A percentile compares a stretch with the other conserved stretches of the same genome.
Conservation (phyloP, 345 rosid species). For the Litchi chinensis region DNA sequence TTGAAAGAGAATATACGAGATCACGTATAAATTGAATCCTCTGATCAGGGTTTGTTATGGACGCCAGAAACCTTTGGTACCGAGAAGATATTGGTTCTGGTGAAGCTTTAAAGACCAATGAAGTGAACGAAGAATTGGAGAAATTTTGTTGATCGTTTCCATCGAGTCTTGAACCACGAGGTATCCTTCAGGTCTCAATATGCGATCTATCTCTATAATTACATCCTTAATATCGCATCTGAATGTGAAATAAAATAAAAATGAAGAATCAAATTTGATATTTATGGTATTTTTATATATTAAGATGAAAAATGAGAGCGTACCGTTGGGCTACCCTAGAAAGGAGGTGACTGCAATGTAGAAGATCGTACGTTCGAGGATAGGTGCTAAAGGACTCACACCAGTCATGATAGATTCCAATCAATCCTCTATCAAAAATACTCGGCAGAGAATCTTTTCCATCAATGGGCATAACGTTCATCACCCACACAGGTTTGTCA, state of each 20-base stretch:
- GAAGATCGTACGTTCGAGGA: conserved; percentile 82
- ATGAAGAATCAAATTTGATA: neutral
- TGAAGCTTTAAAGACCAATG: conserved; percentile 65
- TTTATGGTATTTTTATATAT: neutral
- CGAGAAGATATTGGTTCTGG: conserved; percentile 68
- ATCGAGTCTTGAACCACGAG: conserved; percentile 69
- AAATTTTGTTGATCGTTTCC: conserved; percentile 57
- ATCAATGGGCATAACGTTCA: conserved; percentile 80
- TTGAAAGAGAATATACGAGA: neutral
- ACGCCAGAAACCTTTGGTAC: conserved; percentile 82
- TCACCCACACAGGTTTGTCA: conserved; percentile 76
- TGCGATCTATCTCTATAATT: conserved; percentile 72
- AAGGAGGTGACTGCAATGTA: conserved; percentile 75
- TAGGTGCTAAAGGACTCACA: conserved; percentile 85
- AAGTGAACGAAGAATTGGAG: conserved; percentile 55
- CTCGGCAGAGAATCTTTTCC: conserved; percentile 60
- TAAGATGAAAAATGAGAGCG: neutral
- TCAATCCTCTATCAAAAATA: conserved; percentile 77
- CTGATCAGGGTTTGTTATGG: conserved; percentile 29
- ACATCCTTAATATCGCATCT: conserved; percentile 69
- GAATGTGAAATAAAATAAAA: neutral
- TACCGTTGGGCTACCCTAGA: conserved; percentile 56
- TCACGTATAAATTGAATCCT: neutral
- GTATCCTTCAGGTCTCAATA: conserved; percentile 82
- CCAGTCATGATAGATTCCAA: conserved; percentile 92